Evolutionary conservation across 768 basidiomycete species (phyloP).

Genomic region (Fomitopsis serialis): DNA sequence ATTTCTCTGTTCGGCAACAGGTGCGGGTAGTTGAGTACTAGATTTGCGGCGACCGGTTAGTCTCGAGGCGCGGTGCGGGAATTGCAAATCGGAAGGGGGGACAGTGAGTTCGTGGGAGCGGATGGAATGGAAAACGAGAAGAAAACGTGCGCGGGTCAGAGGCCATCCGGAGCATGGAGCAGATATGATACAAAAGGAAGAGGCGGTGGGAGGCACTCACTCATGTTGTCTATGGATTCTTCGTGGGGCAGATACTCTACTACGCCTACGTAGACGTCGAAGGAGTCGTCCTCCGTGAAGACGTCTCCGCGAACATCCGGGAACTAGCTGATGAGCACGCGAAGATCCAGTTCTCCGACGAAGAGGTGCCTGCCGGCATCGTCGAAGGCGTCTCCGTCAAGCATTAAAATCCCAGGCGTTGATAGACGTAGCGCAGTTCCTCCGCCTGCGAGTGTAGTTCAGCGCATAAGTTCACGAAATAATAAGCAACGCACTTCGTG

Average conservation of each 20-base stretch:
- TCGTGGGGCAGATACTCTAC: conserved; percentile 66
- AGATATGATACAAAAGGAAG: not conserved
- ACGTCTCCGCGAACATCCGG: conserved; percentile 68
- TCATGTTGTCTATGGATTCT: conserved; percentile 72
- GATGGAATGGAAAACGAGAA: conserved; percentile 15
- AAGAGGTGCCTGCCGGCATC: conserved; percentile 77
- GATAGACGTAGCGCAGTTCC: conserved; percentile 74
- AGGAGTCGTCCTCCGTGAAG: conserved; percentile 45
- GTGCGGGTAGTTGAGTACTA: conserved; percentile 92
- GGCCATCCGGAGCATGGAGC: not conserved
- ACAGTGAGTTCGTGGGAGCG: conserved; percentile 20
- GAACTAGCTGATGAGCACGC: conserved; percentile 76
- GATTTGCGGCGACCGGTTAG: conserved; percentile 83
- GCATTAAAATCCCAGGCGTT: conserved; percentile 76
- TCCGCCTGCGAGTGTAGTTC: conserved; percentile 39
- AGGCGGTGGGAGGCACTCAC: conserved; percentile 47
- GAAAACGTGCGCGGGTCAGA: conserved; percentile 8
- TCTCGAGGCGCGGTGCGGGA: conserved; percentile 41
- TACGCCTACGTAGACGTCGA: conserved; percentile 74
- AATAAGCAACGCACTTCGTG: conserved; percentile 40
- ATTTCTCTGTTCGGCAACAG: conserved; percentile 66
- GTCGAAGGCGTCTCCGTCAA: conserved; percentile 75
- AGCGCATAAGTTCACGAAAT: not conserved
- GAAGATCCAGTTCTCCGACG: conserved; percentile 78
- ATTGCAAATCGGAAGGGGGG: conserved; percentile 9